Percentiles rank a stretch among this genome's conserved stretches.
These are phyloP conservation scores for Vitis hybrid DNA, from an alignment of 177 flowering plant species.

Conservation along the genomic window DNA sequence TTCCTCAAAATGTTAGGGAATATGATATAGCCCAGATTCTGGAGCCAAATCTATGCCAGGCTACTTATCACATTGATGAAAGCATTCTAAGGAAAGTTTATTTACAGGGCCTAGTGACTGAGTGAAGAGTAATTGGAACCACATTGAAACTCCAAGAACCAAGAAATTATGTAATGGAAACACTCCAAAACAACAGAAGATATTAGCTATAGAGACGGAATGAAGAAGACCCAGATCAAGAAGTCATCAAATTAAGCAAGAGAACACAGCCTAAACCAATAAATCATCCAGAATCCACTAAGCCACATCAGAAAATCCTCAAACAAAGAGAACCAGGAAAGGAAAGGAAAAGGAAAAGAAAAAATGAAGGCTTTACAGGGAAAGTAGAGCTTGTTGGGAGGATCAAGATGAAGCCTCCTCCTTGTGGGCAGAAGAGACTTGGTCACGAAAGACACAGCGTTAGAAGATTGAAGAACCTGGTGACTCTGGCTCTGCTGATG, in stretches of 20 bases:
- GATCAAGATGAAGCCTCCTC: conserved; percentile 48
- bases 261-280: too few relatives aligned
- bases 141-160: too few relatives aligned
- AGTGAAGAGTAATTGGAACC: too few relatives aligned
- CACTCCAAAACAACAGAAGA: too few relatives aligned
- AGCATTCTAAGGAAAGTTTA: not conserved
- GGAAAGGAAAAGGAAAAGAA: not conserved
- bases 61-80: not conserved
- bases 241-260: too few relatives aligned
- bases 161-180: too few relatives aligned
- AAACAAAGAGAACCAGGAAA: not conserved
- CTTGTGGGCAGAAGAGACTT: conserved; percentile 44
- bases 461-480: conserved; percentile 9
- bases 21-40: too few relatives aligned
- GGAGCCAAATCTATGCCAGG: too few relatives aligned
- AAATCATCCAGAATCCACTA: not conserved
- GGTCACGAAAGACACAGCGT: conserved; percentile 28
- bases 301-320: not conserved
- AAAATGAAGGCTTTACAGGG: conserved; percentile 28
- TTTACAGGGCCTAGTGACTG: too few relatives aligned
- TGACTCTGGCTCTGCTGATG: conserved; percentile 20
- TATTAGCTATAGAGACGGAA: too few relatives aligned
- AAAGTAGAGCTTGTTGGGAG: conserved; percentile 45
- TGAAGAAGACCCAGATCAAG: too few relatives aligned
- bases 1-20: too few relatives aligned